Percentiles rank a stretch among this genome's conserved stretches.
Conservation (phyloP, 306 rosid species). For the Acacia melanoxylon region DNA sequence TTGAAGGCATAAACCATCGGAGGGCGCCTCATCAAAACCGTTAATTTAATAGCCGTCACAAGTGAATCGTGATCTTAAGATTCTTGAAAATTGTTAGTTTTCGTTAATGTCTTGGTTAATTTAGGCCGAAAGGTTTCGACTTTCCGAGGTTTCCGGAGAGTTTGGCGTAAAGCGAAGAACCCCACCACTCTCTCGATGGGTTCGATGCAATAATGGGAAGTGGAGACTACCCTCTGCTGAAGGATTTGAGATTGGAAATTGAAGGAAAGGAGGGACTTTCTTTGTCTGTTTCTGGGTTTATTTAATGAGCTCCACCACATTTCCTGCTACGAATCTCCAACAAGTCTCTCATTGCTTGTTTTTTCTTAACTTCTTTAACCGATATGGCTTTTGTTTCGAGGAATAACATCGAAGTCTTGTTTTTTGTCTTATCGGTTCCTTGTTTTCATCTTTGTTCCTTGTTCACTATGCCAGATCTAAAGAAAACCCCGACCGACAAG, state of each 20-base stretch:
- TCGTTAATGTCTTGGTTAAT: neutral
- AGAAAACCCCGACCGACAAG: too few species aligned
- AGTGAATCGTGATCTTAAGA: neutral
- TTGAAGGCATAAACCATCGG: neutral
- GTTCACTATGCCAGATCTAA: too few species aligned
- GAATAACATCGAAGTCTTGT: neutral
- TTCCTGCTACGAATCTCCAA: constrained; percentile 63
- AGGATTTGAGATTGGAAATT: constrained; percentile 64
- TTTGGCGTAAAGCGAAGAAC: constrained; percentile 9
- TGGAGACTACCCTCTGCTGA: constrained; percentile 52
- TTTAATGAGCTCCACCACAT: constrained; percentile 55
- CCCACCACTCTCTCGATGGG: constrained; percentile 40
- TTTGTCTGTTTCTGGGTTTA: constrained; percentile 85
- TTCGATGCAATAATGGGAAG: constrained; percentile 39
- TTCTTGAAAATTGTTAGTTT: neutral
- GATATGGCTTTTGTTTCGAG: neutral
- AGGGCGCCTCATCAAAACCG: constrained; percentile 40
- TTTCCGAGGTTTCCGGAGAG: constrained; percentile 12
- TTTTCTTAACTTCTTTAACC: neutral
- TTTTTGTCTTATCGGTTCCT: constrained; percentile 6
- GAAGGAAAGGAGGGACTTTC: constrained; percentile 55
- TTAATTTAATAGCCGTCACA: constrained; percentile 44
- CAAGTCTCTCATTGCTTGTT: constrained; percentile 45
- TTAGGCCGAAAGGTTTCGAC: constrained; percentile 12
- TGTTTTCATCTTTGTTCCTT: constrained; percentile 4